Base-by-base conservation (phyloP, 371 early-diverging fungal species). In the Sporodiniella umbellata region DNA sequence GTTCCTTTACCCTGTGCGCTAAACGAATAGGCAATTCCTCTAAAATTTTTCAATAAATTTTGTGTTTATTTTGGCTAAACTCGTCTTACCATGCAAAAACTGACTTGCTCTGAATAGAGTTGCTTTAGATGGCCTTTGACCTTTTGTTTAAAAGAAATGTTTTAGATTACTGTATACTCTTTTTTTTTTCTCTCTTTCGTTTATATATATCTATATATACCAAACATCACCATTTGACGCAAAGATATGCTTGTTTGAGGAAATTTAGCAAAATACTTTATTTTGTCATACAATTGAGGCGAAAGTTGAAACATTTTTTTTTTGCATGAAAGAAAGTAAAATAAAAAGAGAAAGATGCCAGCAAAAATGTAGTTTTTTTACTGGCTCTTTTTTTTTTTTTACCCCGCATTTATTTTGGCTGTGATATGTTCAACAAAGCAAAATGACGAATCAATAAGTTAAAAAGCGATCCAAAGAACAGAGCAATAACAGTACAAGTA, bases 231-330 rank as follows among this genome's bases (percentile, higher is more conserved):
- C 64, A 66, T 93, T 69, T 95, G 93, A 46, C 85, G 76, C 46
- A 95, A 75, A n/a, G 94, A 94, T 15, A 95, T 94, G n/a, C 92
- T 88, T 2, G 96, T 95, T 67, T 94, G 96, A 26, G 92, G 92
- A 44, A 90, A 85, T 54, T 75, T 80, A 23, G 88, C 85, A 75
- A 83, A 87, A 62, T 85, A 77, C 28, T 79, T 82, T 48, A 89
- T 87, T 56, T 81, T 87, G 44, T 81, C 84, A 47, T 82, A 78
- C 14, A 91, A 70, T 47, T 84, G 80, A 12, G 83, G 72, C n/a
- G 72, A 66, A 25, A 86, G 70, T 68, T 72, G 63, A 61, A 68
- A 78, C 79, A 80, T 81, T 14, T 28, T 40, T 30, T 33, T 33
- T 33, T 19, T 35, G 28, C 26, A 10, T 39, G n/a, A 51, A 31